Percentiles rank a stretch among this genome's conserved stretches.
phyloP scores from a whole-genome alignment of 163 green algal genomes.

The Scenedesmus sp. region DNA sequence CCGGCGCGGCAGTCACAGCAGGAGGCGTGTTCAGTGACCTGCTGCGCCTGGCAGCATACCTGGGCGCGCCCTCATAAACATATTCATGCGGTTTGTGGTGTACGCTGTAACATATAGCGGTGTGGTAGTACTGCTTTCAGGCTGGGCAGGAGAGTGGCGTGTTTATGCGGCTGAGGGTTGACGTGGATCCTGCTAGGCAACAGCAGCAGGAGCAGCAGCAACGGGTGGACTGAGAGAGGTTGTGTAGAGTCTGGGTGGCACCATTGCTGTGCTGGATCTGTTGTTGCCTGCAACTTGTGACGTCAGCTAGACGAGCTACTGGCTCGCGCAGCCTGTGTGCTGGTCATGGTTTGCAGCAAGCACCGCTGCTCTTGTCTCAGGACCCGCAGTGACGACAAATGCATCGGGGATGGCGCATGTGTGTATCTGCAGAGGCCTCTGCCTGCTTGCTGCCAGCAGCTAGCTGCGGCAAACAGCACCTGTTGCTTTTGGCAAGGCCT shows the following conservation, averaged over 20 bases:
- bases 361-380: too few relatives aligned
- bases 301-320: background rate
- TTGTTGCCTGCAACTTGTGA: background rate
- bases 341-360: too few relatives aligned
- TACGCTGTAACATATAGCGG: background rate
- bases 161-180: background rate
- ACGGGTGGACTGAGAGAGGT: background rate
- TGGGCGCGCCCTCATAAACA: conserved; percentile 86
- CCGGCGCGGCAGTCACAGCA: conserved; percentile 96
- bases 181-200: background rate
- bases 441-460: too few relatives aligned
- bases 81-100: background rate
- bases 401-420: too few relatives aligned
- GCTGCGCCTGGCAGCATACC: conserved; percentile 89
- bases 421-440: too few relatives aligned
- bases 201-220: background rate
- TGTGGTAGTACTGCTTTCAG: background rate
- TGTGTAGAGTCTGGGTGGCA: too few relatives aligned
- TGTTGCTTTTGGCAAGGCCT: too few relatives aligned
- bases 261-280: background rate
- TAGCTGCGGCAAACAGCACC: too few relatives aligned
- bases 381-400: too few relatives aligned
- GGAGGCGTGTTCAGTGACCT: conserved; percentile 98
- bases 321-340: too few relatives aligned
- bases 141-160: background rate